Percentiles rank a stretch among this genome's conserved stretches.
Evolutionary conservation across 2,329 filamentous ascomycete species (phyloP).

Genomic region (Clonostachys sp.): DNA sequence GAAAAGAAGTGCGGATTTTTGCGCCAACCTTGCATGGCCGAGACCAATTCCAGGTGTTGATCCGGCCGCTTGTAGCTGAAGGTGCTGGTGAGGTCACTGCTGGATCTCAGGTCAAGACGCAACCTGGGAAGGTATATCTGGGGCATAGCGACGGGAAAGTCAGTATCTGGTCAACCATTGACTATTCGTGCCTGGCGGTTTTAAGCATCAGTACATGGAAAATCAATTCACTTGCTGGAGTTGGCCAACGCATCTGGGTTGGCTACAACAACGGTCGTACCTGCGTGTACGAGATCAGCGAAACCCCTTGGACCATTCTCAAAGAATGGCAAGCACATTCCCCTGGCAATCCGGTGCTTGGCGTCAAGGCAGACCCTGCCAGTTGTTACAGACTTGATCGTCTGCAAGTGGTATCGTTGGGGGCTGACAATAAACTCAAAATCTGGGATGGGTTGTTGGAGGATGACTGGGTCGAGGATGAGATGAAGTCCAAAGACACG

Average conservation of each 20-base stretch:
- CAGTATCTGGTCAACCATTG: slow-evolving; percentile 78
- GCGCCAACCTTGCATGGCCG: slow-evolving; percentile 65
- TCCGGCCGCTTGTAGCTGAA: slow-evolving; percentile 64
- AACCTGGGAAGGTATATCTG: slow-evolving; percentile 78
- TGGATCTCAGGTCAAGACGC: slow-evolving; percentile 68
- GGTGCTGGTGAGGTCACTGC: slow-evolving; percentile 84
- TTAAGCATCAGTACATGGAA: slow-evolving; percentile 91
- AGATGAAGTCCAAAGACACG: slow-evolving; percentile 79
- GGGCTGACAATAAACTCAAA: slow-evolving; percentile 78
- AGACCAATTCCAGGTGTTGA: slow-evolving; percentile 69
- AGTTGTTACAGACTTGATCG: slow-evolving; percentile 83
- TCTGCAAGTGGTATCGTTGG: slow-evolving; percentile 79
- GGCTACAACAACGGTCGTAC: slow-evolving; percentile 93
- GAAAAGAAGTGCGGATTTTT: slow-evolving; percentile 84
- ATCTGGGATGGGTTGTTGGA: slow-evolving; percentile 91
- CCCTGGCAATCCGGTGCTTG: slow-evolving; percentile 62
- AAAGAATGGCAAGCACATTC: slow-evolving; percentile 96
- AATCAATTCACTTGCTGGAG: slow-evolving; percentile 80
- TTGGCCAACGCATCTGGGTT: slow-evolving; percentile 83
- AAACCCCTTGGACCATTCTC: slow-evolving; percentile 80
- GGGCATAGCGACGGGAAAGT: slow-evolving; percentile 93
- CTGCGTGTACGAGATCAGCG: slow-evolving; percentile 82
- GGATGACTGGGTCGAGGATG: slow-evolving; percentile 88
- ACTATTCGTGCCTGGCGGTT: slow-evolving; percentile 73
- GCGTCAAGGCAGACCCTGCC: slow-evolving; percentile 72